Base-by-base conservation (phyloP, 306 rosid species). In the Mimosa bimucronata region DNA sequence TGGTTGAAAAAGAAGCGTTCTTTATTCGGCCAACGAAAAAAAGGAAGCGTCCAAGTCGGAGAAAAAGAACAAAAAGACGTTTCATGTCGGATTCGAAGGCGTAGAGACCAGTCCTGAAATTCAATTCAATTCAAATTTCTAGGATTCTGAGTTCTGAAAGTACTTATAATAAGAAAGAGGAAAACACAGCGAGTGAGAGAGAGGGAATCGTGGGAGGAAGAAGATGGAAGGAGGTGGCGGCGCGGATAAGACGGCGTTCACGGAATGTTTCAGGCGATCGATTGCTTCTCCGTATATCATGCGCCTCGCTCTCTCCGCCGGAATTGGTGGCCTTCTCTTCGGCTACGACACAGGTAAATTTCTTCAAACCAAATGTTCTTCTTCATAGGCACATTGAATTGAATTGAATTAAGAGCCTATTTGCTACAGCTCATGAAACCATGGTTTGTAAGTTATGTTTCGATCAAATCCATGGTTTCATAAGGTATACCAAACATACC, bases 271-370 rank as follows among this genome's bases (percentile, higher is more conserved):
- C 89, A 78, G 77, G 16, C 89, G 91, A 73, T 75, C 89, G 76
- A 86, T 85, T 82, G 86, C 66, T 73, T 90, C 89, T 3, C 98
- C 98, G 4, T 92, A 90, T 66, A 82, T 91, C 11, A 85, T 94
- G 94, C 90, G 92, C 11, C 98, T 94, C 23, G 98, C 98, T 30
- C 42, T 90, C 13, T 90, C 98, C 38, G 97, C 97, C 14, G 98
- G 97, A 68, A 82, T 94, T 31, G 97, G 97, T 13, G 97, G 97
- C 42, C 97, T 94, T 25, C 92, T 94, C 30, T 94, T 94, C 55
- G 98, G 97, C 77, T 94, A 94, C 9, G 95, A 91, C n/a, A 94
- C 98, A 8, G 97, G 98, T 90, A 65, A 9, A n/a, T n/a, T n/a
- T n/a, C n/a, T n/a, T n/a, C n/a, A 48, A 48, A 48, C 55, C 55